Evolutionary conservation across 2,329 filamentous ascomycete species (phyloP), one percentile per base, ranked within the genome.

Genomic region (Penicillium griseofulvum): DNA sequence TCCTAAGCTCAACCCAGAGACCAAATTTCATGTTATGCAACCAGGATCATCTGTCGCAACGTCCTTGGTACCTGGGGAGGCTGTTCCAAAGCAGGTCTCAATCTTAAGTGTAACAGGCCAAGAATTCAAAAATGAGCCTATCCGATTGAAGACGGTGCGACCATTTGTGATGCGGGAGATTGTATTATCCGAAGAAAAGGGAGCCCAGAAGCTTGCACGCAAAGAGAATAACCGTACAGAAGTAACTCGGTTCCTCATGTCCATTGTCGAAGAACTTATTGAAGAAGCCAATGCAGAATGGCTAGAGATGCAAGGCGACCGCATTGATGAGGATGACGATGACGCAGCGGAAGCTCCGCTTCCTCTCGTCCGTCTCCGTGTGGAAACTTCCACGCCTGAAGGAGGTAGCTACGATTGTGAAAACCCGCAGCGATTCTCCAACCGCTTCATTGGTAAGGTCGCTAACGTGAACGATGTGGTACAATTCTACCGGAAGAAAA

Each of bases 11-110:
- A 99, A 97, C 65, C 84, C 89, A 0, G 91, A 96, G 67, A 96
- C 88, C 45, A 88, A 88, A 0, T 99, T 99, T 65, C 86, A 94
- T 64, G 93, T 99, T 60, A 97, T 99, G 85, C 94, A 99, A 67
- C 94, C 94, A 0, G 94, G 94, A 0, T 99, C 94, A 0, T 97
- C 94, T 0, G 88, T 99, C 0, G 94, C 93, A 0, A 99, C 94
- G 1, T 97, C 94, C 0, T 79, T 99, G 0, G 87, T 94, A 9
- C 88, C 89, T 0, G 92, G 92, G 28, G 94, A 99, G 74, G 90
- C 94, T 0, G 90, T 91, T 1, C 80, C 90, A 8, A 99, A 99
- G 70, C 89, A 97, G 54, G 90, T 97, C 7, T 87, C 91, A 1
- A 88, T 99, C 19, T 71, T 97, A 47, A 94, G 82, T 63, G 79